Percentiles rank a stretch among this genome's conserved stretches.
Conservation (phyloP, 1,284 basidiomycete genomes). For the Malassezia brasiliensis region DNA sequence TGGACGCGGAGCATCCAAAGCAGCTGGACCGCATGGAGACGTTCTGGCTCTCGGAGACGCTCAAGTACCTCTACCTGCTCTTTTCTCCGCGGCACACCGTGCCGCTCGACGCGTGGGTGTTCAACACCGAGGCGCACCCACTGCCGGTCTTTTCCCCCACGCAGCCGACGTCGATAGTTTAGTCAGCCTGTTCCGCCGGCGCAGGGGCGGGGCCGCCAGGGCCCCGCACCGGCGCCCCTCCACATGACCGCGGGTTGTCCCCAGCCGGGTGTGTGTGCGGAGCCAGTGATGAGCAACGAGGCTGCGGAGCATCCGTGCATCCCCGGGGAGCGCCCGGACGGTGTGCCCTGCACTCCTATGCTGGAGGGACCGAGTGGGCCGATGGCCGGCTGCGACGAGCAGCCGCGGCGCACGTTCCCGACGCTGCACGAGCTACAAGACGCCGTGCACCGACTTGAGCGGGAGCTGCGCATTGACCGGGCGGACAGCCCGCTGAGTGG, state of each 20-base stretch:
- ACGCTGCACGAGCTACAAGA: conserved; percentile 12
- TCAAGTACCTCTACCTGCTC: conserved; percentile 86
- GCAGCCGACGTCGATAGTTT: conserved; percentile 27
- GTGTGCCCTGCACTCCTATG: not conserved
- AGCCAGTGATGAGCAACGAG: not conserved
- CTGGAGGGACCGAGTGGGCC: not conserved
- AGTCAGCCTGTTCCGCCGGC: conserved; percentile 7
- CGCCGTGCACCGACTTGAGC: conserved; percentile 31
- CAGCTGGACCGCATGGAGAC: conserved; percentile 89
- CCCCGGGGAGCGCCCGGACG: not conserved
- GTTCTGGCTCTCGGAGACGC: conserved; percentile 63
- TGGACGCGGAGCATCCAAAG: conserved; percentile 54
- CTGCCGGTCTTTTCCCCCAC: conserved; percentile 37
- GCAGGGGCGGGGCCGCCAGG: too few species aligned
- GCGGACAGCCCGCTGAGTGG: conserved; percentile 35
- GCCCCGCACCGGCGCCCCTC: not conserved
- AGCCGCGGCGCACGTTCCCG: not conserved
- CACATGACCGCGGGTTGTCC: too few species aligned
- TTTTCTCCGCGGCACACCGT: conserved; percentile 64
- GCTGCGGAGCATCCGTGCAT: not conserved
- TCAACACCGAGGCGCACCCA: conserved; percentile 60
- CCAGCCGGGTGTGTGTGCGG: too few species aligned
- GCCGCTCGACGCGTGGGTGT: conserved; percentile 64
- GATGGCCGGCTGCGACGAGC: not conserved
- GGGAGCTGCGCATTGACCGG: conserved; percentile 38